A percentile compares a stretch with the other conserved stretches of the same genome.
These are phyloP conservation scores for Alternaria triticina DNA, from an alignment of 2,329 filamentous ascomycete species.

Conservation along the genomic window DNA sequence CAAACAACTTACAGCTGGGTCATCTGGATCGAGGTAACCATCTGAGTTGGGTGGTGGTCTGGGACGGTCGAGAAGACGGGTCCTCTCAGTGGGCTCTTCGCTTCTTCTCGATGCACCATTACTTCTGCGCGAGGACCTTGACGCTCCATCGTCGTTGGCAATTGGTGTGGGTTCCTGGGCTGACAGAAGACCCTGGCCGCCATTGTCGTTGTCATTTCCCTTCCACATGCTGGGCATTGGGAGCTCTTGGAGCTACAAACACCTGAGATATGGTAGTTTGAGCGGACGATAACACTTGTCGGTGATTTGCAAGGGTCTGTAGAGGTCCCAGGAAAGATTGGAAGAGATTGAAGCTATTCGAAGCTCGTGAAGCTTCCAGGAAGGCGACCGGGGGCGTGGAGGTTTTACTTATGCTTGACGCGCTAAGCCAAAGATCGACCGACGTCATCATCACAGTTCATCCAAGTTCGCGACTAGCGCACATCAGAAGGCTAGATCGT, in stretches of 20 bases:
- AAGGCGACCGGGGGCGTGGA: conserved; percentile 8
- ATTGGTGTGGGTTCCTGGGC: conserved; percentile 23
- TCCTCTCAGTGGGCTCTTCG: conserved; percentile 63
- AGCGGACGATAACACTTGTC: background rate
- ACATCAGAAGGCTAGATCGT: conserved; percentile 16
- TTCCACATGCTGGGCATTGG: conserved; percentile 60
- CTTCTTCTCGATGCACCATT: conserved; percentile 36
- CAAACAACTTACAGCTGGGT: conserved; percentile 72
- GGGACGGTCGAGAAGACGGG: conserved; percentile 67
- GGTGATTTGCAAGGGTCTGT: background rate
- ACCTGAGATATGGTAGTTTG: background rate
- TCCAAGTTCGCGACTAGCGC: conserved; percentile 9
- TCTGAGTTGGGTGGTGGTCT: conserved; percentile 67
- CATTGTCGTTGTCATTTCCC: conserved; percentile 43
- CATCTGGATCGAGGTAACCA: conserved; percentile 76
- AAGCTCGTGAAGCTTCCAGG: conserved; percentile 4
- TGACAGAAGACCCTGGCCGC: conserved; percentile 43
- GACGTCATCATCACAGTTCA: conserved; percentile 22
- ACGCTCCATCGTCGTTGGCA: conserved; percentile 30
- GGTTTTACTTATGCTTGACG: conserved; percentile 20
- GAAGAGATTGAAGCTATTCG: conserved; percentile 4
- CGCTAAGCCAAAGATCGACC: conserved; percentile 24
- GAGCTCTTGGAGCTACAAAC: conserved; percentile 22
- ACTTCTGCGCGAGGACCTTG: conserved; percentile 36
- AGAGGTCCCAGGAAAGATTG: background rate